Evolutionary conservation across 441 rosid genomes (phyloP), one percentile per base, ranked within the genome.

Genomic region (Euphorbia celastroides): DNA sequence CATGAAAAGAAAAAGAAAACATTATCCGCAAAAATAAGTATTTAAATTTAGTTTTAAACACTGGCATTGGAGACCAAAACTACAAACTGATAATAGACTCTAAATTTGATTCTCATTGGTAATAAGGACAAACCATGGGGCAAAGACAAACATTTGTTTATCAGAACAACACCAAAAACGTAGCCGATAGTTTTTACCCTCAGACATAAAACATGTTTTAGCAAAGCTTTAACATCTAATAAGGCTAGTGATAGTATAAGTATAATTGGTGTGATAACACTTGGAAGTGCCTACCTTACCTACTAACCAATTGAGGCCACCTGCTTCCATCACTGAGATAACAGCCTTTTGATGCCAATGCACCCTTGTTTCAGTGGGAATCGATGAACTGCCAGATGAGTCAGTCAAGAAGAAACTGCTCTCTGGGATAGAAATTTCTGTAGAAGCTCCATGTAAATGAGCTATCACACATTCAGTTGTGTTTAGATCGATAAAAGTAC

Each of bases 251-350:
- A 50, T 5, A 31, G 20, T 20, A 32, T 26, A 17, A 11, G 8
- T 46, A 9, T n/a, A n/a, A n/a, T n/a, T n/a, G n/a, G 31, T 26
- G 42, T 51, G 62, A 61, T 42, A 59, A 71, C 67, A 76, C 72
- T 68, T 70, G 66, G 70, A 84, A 81, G 65, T 74, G 86, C 90
- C 82, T 87, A 87, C 89, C 93, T 89, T 89, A 89, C 96, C 96
- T 89, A 89, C 93, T 82, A 89, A 87, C 96, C 96, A 88, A 73
- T 86, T 86, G 80, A 88, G 88, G 65, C 89, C 96, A 71, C 96
- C 96, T 27, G 96, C 96, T 81, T 88, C 96, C 96, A 88, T 86
- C 73, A 88, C 83, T 34, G 88, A 86, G 64, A 86, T 79, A 74
- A 88, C 82, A 38, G 92, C 96, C 77, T 81, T 86, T 65, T 80